Percentiles rank a stretch among this genome's conserved stretches.
Evolutionary conservation across 148 eudicot genomes (phyloP).

Genomic region (Nepenthes mirabilis): DNA sequence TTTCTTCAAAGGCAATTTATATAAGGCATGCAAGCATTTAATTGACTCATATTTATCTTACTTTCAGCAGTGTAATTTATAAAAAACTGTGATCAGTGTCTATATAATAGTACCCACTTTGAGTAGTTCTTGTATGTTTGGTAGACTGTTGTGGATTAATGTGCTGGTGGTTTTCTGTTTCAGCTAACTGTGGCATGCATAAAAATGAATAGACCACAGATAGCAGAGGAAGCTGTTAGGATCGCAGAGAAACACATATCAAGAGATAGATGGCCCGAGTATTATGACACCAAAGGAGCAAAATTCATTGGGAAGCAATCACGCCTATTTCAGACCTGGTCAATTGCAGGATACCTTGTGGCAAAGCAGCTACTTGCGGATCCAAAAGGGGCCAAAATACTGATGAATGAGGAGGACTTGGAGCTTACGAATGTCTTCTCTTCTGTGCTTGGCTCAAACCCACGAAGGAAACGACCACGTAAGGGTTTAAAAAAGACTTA

Average conservation of each 20-base stretch:
- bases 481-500: conserved; percentile 38
- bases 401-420: conserved; percentile 52
- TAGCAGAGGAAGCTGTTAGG: conserved; percentile 62
- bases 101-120: too few species aligned
- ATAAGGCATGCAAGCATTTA: too few species aligned
- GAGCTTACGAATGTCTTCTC: conserved; percentile 65
- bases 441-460: conserved; percentile 40
- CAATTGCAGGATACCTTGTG: conserved; percentile 79
- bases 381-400: conserved; percentile 54
- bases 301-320: conserved; percentile 81
- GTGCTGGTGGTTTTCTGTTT: background rate
- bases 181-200: conserved; percentile 90
- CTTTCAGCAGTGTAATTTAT: too few species aligned
- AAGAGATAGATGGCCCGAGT: conserved; percentile 79
- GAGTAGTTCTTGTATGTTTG: too few species aligned
- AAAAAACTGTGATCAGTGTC: too few species aligned
- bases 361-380: conserved; percentile 69
- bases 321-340: conserved; percentile 75
- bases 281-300: conserved; percentile 69
- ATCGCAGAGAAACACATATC: conserved; percentile 65
- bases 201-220: conserved; percentile 70
- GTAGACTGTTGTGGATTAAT: background rate
- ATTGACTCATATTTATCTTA: too few species aligned
- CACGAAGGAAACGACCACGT: conserved; percentile 45
- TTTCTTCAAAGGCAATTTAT: too few species aligned